These are phyloP conservation scores for Lycium ferocissimum DNA, from an alignment of 257 asterid species.

Conservation along the genomic window DNA sequence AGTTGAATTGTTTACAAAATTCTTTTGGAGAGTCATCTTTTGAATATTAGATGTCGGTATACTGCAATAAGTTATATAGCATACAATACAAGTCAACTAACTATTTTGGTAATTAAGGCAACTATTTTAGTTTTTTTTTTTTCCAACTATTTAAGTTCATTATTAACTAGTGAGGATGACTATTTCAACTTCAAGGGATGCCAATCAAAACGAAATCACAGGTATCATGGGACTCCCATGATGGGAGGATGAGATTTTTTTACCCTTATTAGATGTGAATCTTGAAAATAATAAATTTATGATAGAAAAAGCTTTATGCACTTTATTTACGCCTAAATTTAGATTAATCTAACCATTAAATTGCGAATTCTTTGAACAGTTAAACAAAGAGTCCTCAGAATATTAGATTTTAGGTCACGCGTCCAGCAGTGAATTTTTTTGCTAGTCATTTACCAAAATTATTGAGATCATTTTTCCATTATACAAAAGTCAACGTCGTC, in stretches of 20 bases:
- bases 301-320: too few relatives aligned
- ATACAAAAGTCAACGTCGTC: neutral
- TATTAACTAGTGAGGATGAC: neutral
- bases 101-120: too few relatives aligned
- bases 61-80: neutral
- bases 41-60: too few relatives aligned
- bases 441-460: neutral
- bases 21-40: neutral
- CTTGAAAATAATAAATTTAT: too few relatives aligned
- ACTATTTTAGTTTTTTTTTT: too few relatives aligned
- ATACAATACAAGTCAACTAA: neutral
- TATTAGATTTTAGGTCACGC: neutral
- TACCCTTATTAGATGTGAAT: neutral
- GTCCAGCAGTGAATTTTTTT: neutral
- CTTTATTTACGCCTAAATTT: too few relatives aligned
- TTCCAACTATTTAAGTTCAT: too few relatives aligned
- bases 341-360: too few relatives aligned
- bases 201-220: neutral
- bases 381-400: neutral
- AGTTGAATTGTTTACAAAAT: neutral
- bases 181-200: neutral
- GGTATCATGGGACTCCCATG: neutral
- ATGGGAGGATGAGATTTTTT: neutral
- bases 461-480: constrained; percentile 15
- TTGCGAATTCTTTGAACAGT: too few relatives aligned